These are phyloP conservation scores for Diplodia intermedia DNA, from an alignment of 2,329 filamentous ascomycete genomes.

Conservation along the genomic window DNA sequence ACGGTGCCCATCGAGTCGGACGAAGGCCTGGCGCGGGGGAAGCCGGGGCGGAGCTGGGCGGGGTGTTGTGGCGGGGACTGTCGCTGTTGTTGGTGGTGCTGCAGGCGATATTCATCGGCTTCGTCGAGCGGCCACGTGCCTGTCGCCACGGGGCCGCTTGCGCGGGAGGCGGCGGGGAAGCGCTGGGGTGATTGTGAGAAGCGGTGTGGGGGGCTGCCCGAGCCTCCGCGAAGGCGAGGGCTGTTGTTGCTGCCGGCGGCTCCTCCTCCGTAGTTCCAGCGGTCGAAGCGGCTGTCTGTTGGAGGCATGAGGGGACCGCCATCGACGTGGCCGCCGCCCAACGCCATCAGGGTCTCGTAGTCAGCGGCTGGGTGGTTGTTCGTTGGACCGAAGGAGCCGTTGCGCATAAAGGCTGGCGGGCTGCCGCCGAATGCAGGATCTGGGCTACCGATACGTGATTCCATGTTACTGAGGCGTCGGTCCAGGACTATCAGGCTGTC, in stretches of 20 bases:
- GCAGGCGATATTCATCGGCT: not conserved
- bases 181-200: constrained; percentile 17
- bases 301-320: constrained; percentile 11
- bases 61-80: constrained; percentile 15
- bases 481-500: constrained; percentile 26
- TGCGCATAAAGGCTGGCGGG: not conserved
- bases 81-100: constrained; percentile 8
- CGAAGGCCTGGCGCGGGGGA: not conserved
- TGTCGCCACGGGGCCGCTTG: not conserved
- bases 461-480: constrained; percentile 24
- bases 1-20: constrained; percentile 19
- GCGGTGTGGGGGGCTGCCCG: not conserved
- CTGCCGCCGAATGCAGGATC: not conserved
- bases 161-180: constrained; percentile 1
- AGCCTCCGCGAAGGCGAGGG: constrained; percentile 1
- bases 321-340: not conserved
- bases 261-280: constrained; percentile 2
- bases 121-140: constrained; percentile 13
- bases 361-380: constrained; percentile 6
- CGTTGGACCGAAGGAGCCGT: not conserved
- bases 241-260: not conserved
- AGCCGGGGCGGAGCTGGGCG: not conserved
- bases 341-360: not conserved
- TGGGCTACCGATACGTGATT: constrained; percentile 17
- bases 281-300: constrained; percentile 21